Evolutionary conservation across 2,329 filamentous ascomycete genomes (phyloP), one percentile per base, ranked within the genome.

Genomic region (Colletotrichum musicola): DNA sequence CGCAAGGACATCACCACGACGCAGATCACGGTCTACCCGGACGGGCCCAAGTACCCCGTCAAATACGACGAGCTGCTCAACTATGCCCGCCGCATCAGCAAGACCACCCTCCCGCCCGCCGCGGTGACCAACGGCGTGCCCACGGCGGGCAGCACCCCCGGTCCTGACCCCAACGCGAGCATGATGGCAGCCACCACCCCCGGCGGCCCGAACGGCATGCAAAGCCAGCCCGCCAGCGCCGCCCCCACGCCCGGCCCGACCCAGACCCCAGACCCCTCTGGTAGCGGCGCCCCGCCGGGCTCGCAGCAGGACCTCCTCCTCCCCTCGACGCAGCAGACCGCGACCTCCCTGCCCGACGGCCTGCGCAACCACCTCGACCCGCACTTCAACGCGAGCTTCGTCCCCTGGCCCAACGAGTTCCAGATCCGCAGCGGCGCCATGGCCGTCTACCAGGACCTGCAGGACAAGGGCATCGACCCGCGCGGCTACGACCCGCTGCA

Each of bases 11-110:
- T 96, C 47, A 86, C 90, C 49, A 84, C 86, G 27, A 90, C 89
- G 1, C 85, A 88, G 3, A 85, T 86, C 1, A 90, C 89, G 6
- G 81, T 80, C 22, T 87, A 88, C 71, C 84, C 88, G 5, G 77
- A 84, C 6, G 81, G 79, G 4, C 81, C 84, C 2, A 86, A 83
- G 75, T 84, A 86, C 72, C 80, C 84, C 10, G 86, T 96, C 57
- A 86, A 86, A 4, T 93, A 94, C 75, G 86, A 89, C 51, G 91
- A 95, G 72, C 88, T 97, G 0, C 89, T 97, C 22, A 86, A 84
- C 70, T 96, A 93, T 77, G 93, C 93, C 22, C 91, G 91, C 50
- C 90, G 91, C 71, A 96, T 97, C 75, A 92, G 90, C 77, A 92
- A 90, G 77, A 94, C 91, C 72, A 95, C 93, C 0, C 85, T 94